A percentile compares a stretch with the other conserved stretches of the same genome.
Evolutionary conservation across 805 yeast genomes (phyloP).

Genomic region (Metschnikowia peoriensis): DNA sequence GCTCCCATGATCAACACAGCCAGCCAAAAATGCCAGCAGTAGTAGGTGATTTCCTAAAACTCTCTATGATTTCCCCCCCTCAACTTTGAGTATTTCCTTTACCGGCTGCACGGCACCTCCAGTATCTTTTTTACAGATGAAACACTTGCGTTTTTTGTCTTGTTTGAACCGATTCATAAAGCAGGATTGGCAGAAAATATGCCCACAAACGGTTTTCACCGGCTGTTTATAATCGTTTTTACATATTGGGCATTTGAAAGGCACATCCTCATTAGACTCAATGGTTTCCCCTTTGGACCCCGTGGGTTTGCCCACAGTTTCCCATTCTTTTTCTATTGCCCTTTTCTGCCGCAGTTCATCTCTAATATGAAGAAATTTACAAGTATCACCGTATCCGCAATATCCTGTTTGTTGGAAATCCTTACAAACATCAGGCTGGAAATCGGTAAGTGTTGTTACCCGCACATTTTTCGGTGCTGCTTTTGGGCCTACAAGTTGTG

Average conservation of each 20-base stretch:
- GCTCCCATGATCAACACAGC: too few species aligned
- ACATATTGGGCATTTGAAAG: conserved; percentile 65
- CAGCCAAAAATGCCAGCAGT: too few species aligned
- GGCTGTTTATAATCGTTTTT: conserved; percentile 53
- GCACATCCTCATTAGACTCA: conserved; percentile 25
- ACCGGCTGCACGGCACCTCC: conserved; percentile 60
- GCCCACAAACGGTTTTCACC: conserved; percentile 58
- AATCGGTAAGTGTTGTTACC: conserved; percentile 73
- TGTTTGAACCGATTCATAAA: conserved; percentile 47
- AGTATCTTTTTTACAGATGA: conserved; percentile 59
- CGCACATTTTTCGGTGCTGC: conserved; percentile 44
- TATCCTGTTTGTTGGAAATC: conserved; percentile 89
- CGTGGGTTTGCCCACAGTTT: conserved; percentile 29
- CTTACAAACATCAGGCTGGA: conserved; percentile 91
- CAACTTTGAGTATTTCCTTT: background rate
- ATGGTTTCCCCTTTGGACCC: conserved; percentile 1
- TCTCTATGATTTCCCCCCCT: background rate
- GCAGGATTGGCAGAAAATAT: conserved; percentile 63
- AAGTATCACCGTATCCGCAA: conserved; percentile 96
- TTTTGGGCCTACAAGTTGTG: conserved; percentile 21
- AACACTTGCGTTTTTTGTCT: conserved; percentile 44
- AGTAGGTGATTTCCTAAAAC: too few species aligned
- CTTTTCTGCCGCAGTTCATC: conserved; percentile 77
- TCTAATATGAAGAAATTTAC: conserved; percentile 89
- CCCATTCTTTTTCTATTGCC: conserved; percentile 72